Conservation (phyloP, 2,329 filamentous ascomycete species). For the Beauveria caledonica region DNA sequence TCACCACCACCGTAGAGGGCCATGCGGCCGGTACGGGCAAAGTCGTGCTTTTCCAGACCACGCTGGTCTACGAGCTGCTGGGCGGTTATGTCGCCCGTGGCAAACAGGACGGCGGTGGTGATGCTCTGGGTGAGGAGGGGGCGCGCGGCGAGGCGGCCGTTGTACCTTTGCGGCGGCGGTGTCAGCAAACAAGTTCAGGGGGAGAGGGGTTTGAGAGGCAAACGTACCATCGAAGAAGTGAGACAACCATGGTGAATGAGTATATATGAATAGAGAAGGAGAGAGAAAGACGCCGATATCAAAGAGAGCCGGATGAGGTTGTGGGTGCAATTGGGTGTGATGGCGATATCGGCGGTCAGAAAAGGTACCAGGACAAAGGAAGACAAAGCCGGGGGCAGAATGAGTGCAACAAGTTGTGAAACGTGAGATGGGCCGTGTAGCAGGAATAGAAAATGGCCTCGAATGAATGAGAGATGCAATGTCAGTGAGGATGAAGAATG, state of each 20-base stretch:
- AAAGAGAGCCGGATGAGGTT: neutral
- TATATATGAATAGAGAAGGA: neutral
- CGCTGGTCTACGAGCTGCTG: slow-evolving; percentile 84
- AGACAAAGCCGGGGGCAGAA: neutral
- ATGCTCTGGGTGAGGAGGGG: slow-evolving; percentile 86
- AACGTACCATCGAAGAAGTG: slow-evolving; percentile 11
- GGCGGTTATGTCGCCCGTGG: slow-evolving; percentile 80
- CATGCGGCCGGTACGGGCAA: slow-evolving; percentile 68
- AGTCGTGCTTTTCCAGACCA: slow-evolving; percentile 68
- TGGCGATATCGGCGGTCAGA: slow-evolving; percentile 1
- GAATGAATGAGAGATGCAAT: neutral
- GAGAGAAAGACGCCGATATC: neutral
- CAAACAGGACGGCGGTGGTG: slow-evolving; percentile 87
- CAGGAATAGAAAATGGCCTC: neutral
- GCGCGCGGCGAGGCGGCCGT: slow-evolving; percentile 67
- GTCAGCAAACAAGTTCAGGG: neutral
- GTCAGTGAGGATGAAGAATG: neutral
- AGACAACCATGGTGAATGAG: slow-evolving; percentile 10
- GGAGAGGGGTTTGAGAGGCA: neutral
- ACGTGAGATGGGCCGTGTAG: neutral
- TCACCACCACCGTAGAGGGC: slow-evolving; percentile 68
- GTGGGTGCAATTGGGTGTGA: neutral
- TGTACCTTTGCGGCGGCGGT: slow-evolving; percentile 56
- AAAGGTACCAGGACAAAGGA: neutral
- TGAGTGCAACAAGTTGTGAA: neutral